A percentile compares a stretch with the other conserved stretches of the same genome.
These are phyloP conservation scores for Epichloe baconii DNA, from an alignment of 2,329 filamentous ascomycete genomes.

Conservation along the genomic window DNA sequence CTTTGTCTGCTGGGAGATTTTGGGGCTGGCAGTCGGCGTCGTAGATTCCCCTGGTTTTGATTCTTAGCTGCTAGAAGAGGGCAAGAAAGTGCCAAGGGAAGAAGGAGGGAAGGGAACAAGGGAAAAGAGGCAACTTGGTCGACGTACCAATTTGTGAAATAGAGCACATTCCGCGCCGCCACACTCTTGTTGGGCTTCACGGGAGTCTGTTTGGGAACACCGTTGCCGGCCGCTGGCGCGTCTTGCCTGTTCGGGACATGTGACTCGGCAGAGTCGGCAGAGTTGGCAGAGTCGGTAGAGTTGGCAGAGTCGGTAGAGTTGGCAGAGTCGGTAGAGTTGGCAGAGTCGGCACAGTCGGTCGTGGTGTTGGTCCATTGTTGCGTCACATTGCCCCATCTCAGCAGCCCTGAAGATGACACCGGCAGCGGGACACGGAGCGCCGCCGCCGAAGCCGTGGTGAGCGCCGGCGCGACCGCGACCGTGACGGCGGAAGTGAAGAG, in stretches of 20 bases:
- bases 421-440: neutral
- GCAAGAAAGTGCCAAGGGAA: too few relatives aligned
- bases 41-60: conserved; percentile 46
- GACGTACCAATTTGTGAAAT: conserved; percentile 41
- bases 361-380: neutral
- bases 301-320: neutral
- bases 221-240: neutral
- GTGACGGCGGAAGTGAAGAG: neutral
- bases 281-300: neutral
- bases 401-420: neutral
- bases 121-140: neutral
- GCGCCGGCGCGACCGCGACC: neutral
- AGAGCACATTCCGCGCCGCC: conserved; percentile 27
- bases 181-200: neutral
- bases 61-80: conserved; percentile 15
- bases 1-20: conserved; percentile 50
- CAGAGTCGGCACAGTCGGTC: neutral
- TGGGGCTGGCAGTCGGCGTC: conserved; percentile 58
- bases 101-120: too few relatives aligned
- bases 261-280: neutral
- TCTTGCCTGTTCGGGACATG: neutral
- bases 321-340: too few relatives aligned
- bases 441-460: neutral
- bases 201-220: neutral
- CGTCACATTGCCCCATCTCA: conserved; percentile 3